A percentile compares a stretch with the other conserved stretches of the same genome.
phyloP scores from a whole-genome alignment of 768 basidiomycete genomes.

The Dacryopinax spathularia region DNA sequence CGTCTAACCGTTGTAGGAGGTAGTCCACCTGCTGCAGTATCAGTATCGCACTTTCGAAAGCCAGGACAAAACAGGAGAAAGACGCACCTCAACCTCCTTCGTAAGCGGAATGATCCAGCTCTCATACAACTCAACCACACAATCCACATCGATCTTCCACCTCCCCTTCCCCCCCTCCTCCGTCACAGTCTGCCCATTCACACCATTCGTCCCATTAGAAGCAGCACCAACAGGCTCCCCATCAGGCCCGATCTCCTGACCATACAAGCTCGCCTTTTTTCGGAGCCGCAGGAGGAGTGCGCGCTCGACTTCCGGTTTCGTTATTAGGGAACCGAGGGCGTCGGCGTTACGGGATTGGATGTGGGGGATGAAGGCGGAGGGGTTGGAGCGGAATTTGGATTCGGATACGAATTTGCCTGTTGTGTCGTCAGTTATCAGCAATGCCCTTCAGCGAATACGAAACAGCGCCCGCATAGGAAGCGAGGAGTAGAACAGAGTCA shows the following conservation, averaged over 20 bases:
- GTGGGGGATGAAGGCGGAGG: constrained; percentile 81
- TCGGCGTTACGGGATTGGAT: constrained; percentile 65
- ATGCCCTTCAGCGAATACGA: background rate
- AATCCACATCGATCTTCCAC: constrained; percentile 78
- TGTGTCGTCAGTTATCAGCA: background rate
- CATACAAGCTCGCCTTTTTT: constrained; percentile 66
- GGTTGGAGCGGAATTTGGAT: constrained; percentile 81
- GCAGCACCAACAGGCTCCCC: constrained; percentile 33
- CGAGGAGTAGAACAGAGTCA: background rate
- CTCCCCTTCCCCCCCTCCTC: constrained; percentile 14
- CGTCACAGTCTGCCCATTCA: constrained; percentile 21
- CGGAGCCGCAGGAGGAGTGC: constrained; percentile 67
- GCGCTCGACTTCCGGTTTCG: constrained; percentile 92
- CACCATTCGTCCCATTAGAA: constrained; percentile 4
- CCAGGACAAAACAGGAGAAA: background rate
- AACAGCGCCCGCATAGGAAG: background rate
- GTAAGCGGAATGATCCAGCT: constrained; percentile 94
- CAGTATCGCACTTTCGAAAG: constrained; percentile 1
- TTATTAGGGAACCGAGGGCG: constrained; percentile 74
- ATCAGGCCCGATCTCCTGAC: constrained; percentile 67
- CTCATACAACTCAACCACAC: constrained; percentile 85
- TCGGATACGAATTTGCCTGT: constrained; percentile 98
- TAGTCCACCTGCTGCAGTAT: constrained; percentile 65
- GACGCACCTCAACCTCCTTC: constrained; percentile 86
- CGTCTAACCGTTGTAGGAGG: constrained; percentile 77